Percentiles rank a stretch among this genome's conserved stretches.
Conservation (phyloP, 2,329 filamentous ascomycete species). For the Didymella pinodella region DNA sequence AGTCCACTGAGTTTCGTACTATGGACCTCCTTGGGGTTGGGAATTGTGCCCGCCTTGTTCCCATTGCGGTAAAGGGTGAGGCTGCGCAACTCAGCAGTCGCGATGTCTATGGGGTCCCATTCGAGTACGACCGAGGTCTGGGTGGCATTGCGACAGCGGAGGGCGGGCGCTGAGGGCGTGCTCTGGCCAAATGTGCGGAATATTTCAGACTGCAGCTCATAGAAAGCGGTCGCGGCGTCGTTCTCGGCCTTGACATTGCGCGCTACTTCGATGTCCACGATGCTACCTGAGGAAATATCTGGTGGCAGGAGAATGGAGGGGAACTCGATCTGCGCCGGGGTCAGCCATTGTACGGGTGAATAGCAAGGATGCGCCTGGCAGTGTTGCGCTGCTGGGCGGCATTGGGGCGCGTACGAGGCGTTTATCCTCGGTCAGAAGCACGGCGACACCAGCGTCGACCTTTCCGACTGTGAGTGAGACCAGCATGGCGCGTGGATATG, state of each 20-base stretch:
- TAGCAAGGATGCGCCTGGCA: conserved; percentile 31
- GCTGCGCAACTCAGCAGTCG: conserved; percentile 88
- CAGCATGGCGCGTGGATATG: conserved; percentile 69
- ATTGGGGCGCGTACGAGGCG: conserved; percentile 73
- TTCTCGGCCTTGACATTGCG: conserved; percentile 84
- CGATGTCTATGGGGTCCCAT: conserved; percentile 94
- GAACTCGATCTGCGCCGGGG: conserved; percentile 82
- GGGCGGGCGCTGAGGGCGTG: conserved; percentile 76
- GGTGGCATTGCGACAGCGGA: conserved; percentile 95
- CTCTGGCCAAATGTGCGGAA: conserved; percentile 83
- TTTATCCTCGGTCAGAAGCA: conserved; percentile 95
- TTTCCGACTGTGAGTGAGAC: conserved; percentile 98
- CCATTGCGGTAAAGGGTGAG: conserved; percentile 94
- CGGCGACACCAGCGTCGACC: conserved; percentile 97
- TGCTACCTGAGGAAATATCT: conserved; percentile 94
- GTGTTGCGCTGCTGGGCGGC: conserved; percentile 21
- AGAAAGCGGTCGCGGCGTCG: conserved; percentile 77
- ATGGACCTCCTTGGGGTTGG: conserved; percentile 82
- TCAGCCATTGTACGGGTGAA: conserved; percentile 32
- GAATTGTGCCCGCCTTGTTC: conserved; percentile 95
- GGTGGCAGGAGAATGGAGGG: conserved; percentile 95
- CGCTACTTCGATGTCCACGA: conserved; percentile 95
- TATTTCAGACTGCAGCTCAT: conserved; percentile 87
- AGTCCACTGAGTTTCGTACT: conserved; percentile 97
- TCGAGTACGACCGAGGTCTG: conserved; percentile 98